Base-by-base conservation (phyloP, 176 grass and related monocot species). In the Oryza brachyantha region DNA sequence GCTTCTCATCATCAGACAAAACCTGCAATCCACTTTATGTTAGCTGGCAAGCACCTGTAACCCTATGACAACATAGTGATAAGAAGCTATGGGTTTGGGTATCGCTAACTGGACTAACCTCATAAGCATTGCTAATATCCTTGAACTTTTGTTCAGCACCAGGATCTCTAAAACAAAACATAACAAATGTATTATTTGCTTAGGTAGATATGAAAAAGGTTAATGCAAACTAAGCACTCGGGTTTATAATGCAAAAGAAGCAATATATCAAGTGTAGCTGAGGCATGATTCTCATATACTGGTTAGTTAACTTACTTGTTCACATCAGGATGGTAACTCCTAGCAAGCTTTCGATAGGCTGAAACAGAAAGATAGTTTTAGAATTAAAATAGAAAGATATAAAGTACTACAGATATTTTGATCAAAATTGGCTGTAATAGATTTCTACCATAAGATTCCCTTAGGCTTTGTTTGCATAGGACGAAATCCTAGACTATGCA, bases 91-190 rank as follows among this genome's bases (percentile, higher is more conserved):
- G 35, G 58, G 72, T 37, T 60, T 29, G 37, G 66, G n/a, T 45
- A 76, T 72, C 22, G 57, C 38, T 22, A 75, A 29, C 43, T 70
- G 70, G 64, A 66, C 75, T 54, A 79, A 99, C 96, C 92, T 99
- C 96, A 81, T 99, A 99, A 16, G 96, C 96, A 84, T 95, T 99
- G 62, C 96, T 99, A 35, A 99, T 99, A 0, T 99, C 92, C 86
- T 99, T 99, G 72, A 99, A 99, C 76, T 93, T 99, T 36, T 95
- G 87, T 74, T 98, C 96, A 43, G 96, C 92, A 43, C 90, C 88
- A 85, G 96, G 74, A 81, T 99, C 96, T 66, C 96, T 99, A 84
- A 81, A 86, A 86, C 26, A 79, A 79, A 83, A 79, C 17, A 36
- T 62, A 68, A 70, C 11, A 37, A 9, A 55, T 75, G 36, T 37